Evolutionary conservation across 164 flowering plant species (phyloP), one percentile per base, ranked within the genome.

Genomic region (Stephania japonica): DNA sequence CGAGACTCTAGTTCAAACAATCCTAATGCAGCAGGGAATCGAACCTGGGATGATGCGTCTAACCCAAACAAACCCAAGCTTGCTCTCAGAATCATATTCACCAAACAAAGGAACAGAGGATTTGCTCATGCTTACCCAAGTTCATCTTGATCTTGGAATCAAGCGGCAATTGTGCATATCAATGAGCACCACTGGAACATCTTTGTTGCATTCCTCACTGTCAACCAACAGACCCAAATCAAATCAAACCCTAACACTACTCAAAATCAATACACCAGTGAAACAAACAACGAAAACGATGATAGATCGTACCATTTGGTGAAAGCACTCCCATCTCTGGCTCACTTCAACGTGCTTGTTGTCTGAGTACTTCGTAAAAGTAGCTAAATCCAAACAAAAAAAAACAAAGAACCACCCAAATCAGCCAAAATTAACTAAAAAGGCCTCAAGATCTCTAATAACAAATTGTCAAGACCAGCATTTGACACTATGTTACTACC

Each of bases 71-170:
- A 32, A 2, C 38, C 4, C 38, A 32, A 32, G 38, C 38, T 0
- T 4, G 4, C 38, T 4, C 38, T 32, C 38, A 4, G 3, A 2
- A 32, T 32, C 38, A 32, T 32, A 32, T 32, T 32, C 4, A 32
- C 38, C 38, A 2, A 56, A n/a, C 18, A 61, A 10, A 5, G 18
- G 68, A 50, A 41, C 4, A 64, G n/a, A 62, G 14, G 21, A n/a
- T 32, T 32, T 32, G 38, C 4, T 32, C 38, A 32, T 25, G 38
- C 80, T 13, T 43, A 91, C 97, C 97, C 49, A 94, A 75, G 73
- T 84, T 90, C 96, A 88, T 87, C 82, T 85, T 91, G 78, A 95
- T 89, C 73, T 86, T 91, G 32, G 98, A 94, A 47, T 95, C 99
- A 49, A 91, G 91, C 90, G 86, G 70, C 98, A 95, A 70, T 77